Conservation (phyloP, 192 early-diverging fungal species). For the Coemansia sp. region DNA sequence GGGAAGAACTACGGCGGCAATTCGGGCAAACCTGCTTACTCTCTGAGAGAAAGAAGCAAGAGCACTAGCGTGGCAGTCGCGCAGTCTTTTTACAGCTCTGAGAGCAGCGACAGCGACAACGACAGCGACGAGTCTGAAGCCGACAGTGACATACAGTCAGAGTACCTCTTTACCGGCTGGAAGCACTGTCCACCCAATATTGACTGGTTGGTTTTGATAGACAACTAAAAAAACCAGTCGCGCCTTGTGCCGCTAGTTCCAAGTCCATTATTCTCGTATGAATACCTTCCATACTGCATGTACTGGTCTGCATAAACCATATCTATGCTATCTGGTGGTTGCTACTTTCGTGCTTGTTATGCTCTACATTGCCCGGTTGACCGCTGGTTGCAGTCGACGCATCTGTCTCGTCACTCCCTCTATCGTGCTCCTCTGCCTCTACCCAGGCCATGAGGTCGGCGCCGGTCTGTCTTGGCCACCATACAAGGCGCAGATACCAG, state of each 20-base stretch:
- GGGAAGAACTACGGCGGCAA: background rate
- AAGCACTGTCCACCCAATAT: slow-evolving; percentile 16
- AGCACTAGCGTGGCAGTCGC: background rate
- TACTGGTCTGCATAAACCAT: background rate
- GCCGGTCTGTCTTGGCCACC: slow-evolving; percentile 47
- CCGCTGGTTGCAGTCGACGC: background rate
- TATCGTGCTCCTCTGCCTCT: slow-evolving; percentile 18
- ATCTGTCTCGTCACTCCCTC: background rate
- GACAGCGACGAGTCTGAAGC: slow-evolving; percentile 7
- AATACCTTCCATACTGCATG: too few species aligned
- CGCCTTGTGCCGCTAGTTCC: too few species aligned
- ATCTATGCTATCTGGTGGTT: background rate
- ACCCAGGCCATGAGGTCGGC: slow-evolving; percentile 32
- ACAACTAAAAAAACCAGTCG: background rate
- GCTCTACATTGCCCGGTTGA: background rate
- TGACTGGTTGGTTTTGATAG: slow-evolving; percentile 37
- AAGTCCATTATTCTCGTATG: too few species aligned
- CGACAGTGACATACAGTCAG: background rate
- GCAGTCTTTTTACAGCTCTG: background rate
- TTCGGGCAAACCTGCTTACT: background rate
- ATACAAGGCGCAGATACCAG: slow-evolving; percentile 55
- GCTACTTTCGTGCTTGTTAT: background rate
- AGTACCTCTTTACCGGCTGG: slow-evolving; percentile 19
- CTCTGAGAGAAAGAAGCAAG: background rate
- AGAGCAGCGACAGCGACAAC: too few species aligned